Evolutionary conservation across 257 asterid species (phyloP), one percentile per base, ranked within the genome.

Genomic region (Handroanthus guayacan): DNA sequence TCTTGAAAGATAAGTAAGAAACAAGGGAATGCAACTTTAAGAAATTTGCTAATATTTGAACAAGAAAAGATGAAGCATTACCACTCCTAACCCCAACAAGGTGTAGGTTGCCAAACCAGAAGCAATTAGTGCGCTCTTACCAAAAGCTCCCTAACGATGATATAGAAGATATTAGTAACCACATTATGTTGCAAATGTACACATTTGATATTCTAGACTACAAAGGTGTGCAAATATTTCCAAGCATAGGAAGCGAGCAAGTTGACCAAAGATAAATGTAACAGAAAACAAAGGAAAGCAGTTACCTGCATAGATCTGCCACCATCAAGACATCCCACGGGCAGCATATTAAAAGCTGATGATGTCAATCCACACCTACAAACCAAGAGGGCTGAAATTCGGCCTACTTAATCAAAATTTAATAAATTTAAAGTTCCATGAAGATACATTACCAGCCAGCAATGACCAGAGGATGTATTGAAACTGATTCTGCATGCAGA

Each of bases 301-400:
- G 81, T 43, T 77, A 91, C 98, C 98, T 94, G 97, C 93, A 94
- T 81, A 67, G 98, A 97, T 87, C 97, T 86, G 77, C 98, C 98
- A 39, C 98, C 98, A 78, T 94, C 98, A 16, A 94, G 97, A 84
- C 97, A 91, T 83, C 98, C 98, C 76, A 91, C 88, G 34, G 98
- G 98, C 17, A 91, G 89, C 97, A 94, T 77, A 83, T 94, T 94
- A 82, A 94, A 89, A 83, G 97, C 96, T 67, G 97, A 90, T n/a
- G 98, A 85, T 39, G 98, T 94, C 81, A 94, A 83, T 67, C 98
- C 98, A 82, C 98, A 94, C 98, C 98, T 93, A 76, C 5, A 43
- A 84, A 57, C 50, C 47, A 71, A 58, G 56, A 71, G 47, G 43
- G 44, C 55, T 48, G 67, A 51, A 68, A 55, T 45, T 65, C 58